These are phyloP conservation scores for Aphanocladium album DNA, from an alignment of 2,329 filamentous ascomycete species.

Conservation along the genomic window DNA sequence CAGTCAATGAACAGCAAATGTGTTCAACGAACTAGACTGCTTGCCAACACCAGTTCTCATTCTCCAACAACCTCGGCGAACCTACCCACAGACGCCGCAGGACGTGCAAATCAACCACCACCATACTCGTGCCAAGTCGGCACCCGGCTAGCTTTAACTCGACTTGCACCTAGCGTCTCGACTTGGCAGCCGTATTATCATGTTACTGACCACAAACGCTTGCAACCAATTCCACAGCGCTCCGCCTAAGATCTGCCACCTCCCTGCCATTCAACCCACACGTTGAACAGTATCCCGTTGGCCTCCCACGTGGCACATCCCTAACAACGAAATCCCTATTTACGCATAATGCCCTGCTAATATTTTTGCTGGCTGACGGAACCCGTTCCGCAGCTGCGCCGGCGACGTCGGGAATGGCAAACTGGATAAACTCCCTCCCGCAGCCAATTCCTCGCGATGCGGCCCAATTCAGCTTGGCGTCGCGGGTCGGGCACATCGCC, in stretches of 20 bases:
- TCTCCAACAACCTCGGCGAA: not conserved
- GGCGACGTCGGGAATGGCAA: not conserved
- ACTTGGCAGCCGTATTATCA: not conserved
- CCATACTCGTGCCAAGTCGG: not conserved
- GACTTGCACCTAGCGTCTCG: not conserved
- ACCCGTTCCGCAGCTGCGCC: not conserved
- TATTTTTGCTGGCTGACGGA: no score
- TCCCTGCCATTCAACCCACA: no score
- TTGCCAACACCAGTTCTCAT: not conserved
- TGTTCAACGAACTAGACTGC: no score
- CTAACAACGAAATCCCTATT: no score
- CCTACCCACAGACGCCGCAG: not conserved
- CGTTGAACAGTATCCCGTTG: no score
- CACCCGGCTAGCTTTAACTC: not conserved
- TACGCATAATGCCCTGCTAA: no score
- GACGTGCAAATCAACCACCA: not conserved
- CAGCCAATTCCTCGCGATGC: not conserved
- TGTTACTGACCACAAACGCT: not conserved
- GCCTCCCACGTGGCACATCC: no score
- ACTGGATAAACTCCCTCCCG: not conserved
- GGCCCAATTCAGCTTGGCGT: not conserved
- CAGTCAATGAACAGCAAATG: no score
- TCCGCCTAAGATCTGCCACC: not conserved
- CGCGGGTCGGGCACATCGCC: not conserved
- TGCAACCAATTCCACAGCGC: no score